Base-by-base conservation (phyloP, 805 yeast species). In the Ogataea sp. region DNA sequence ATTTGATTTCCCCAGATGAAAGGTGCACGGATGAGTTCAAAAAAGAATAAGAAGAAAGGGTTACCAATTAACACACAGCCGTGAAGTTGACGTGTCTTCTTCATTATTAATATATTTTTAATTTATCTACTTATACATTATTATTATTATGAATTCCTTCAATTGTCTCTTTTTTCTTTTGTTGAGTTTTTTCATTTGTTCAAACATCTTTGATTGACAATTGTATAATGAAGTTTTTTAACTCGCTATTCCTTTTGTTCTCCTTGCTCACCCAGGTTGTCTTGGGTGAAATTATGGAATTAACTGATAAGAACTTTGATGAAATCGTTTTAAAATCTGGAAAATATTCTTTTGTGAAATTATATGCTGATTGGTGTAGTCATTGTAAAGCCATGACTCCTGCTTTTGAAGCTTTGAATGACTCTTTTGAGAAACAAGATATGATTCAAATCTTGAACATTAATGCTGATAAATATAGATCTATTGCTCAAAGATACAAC, bases 291-390 rank as follows among this genome's bases (percentile, higher is more conserved):
- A 34, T 36, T 14, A 4, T 16, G 6, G 41, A 31, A 28, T 4
- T 29, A 3, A 21, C n/a, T 18, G 77, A 72, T 44, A 55, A 61
- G 27, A 73, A 65, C 44, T 80, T 80, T 52, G 73, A 75, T 38
- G 72, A 69, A 15, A 57, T 75, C 32, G 82, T 78, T 15, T 60
- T 71, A 39, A 71, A 76, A 34, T 71, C 82, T 6, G 78, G 73
- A 26, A 83, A 82, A 68, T 82, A 79, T 51, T 73, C 89, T 9
- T 70, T 87, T 45, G 85, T 86, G 46, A 83, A 86, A 64, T 80
- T 78, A 47, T 79, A 71, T 49, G 84, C 88, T 9, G 77, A 74
- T 39, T 80, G 88, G 88, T 80, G 88, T 56, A 62, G 77, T 28
- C 86, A 80, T 55, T 80, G 88, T 53, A 73, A 73, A 53, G 65